A percentile compares a stretch with the other conserved stretches of the same genome.
phyloP scores from a whole-genome alignment of 495 filamentous ascomycete species.

The Penicillium angulare region DNA sequence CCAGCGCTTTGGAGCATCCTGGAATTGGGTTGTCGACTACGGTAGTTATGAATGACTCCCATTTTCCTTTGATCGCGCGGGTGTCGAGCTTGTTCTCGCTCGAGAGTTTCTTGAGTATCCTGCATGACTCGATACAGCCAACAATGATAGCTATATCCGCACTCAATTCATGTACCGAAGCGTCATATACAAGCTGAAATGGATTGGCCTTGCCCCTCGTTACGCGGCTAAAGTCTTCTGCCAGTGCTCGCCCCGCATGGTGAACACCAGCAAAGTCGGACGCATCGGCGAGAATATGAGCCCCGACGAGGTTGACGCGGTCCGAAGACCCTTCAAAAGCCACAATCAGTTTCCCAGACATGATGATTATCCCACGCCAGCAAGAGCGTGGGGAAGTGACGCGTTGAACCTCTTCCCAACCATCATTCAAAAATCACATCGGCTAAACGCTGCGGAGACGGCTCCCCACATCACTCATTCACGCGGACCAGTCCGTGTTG shows the following conservation, averaged over 20 bases:
- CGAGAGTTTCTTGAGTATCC: conserved; percentile 57
- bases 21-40: conserved; percentile 58
- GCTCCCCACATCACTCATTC: too few relatives aligned
- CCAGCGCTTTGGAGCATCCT: conserved; percentile 57
- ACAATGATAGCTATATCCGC: conserved; percentile 57
- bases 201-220: conserved; percentile 53
- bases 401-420: background rate
- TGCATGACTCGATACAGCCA: conserved; percentile 65
- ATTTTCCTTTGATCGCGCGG: conserved; percentile 54
- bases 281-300: conserved; percentile 16
- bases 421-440: too few relatives aligned
- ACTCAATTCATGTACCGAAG: conserved; percentile 2
- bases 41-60: conserved; percentile 66
- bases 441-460: too few relatives aligned
- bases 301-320: conserved; percentile 10
- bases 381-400: background rate
- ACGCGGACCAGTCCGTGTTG: background rate
- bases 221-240: conserved; percentile 68
- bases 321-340: conserved; percentile 6
- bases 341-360: conserved; percentile 15
- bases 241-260: conserved; percentile 63
- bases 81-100: conserved; percentile 54
- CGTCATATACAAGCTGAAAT: conserved; percentile 35
- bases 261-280: conserved; percentile 67
- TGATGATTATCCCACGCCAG: conserved; percentile 3